phyloP scores from a whole-genome alignment of 2,329 filamentous ascomycete species.

The Talaromyces verruculosus region DNA sequence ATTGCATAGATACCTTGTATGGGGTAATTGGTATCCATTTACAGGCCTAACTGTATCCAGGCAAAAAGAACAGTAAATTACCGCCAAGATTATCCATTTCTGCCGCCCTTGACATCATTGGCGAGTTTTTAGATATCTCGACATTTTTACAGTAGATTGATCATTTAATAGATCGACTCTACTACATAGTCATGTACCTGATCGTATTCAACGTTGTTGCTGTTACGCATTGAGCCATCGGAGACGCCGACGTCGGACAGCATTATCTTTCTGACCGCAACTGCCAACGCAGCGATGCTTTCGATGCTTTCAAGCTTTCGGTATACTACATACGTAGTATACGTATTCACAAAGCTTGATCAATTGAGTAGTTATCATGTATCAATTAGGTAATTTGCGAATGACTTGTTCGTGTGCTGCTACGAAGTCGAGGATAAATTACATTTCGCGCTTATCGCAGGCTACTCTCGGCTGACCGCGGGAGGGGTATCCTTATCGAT shows the following conservation, averaged over 20 bases:
- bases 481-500: constrained; percentile 9
- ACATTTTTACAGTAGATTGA: background rate
- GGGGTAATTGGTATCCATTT: background rate
- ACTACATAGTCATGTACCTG: too few relatives aligned
- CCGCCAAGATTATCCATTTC: background rate
- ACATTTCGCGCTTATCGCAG: background rate
- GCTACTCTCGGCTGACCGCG: constrained; percentile 2
- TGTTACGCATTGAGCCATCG: background rate
- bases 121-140: background rate
- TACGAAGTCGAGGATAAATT: background rate
- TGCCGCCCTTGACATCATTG: background rate
- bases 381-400: background rate
- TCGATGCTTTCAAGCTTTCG: background rate
- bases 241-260: background rate
- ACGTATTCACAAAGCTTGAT: background rate
- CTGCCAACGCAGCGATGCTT: background rate
- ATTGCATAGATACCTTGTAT: background rate
- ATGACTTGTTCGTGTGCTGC: background rate
- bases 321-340: too few relatives aligned
- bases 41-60: background rate
- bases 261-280: background rate
- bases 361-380: background rate
- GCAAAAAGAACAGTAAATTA: background rate
- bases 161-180: background rate
- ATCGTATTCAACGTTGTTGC: too few relatives aligned